Conservation (phyloP, 2,329 filamentous ascomycete species). For the Aspergillus sp. region DNA sequence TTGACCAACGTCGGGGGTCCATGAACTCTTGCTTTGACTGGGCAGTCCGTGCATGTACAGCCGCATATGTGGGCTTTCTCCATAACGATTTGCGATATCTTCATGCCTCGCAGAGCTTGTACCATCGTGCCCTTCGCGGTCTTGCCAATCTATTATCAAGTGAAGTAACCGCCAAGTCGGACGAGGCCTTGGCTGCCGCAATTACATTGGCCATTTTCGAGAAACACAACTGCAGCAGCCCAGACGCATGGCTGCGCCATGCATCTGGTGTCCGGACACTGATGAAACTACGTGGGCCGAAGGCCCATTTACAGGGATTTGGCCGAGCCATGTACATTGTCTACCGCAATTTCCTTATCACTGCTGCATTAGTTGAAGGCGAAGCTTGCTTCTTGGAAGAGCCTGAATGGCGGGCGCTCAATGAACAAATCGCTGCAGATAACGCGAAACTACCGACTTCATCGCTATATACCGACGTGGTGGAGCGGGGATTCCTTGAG, state of each 20-base stretch:
- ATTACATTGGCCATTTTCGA: slow-evolving; percentile 39
- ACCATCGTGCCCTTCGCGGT: slow-evolving; percentile 29
- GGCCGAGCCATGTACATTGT: slow-evolving; percentile 36
- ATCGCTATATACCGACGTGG: slow-evolving; percentile 30
- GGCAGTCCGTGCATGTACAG: slow-evolving; percentile 22
- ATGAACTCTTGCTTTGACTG: slow-evolving; percentile 23
- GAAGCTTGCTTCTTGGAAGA: slow-evolving; percentile 36
- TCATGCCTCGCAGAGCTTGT: slow-evolving; percentile 27
- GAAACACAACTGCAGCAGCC: slow-evolving; percentile 37
- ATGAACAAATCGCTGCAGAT: slow-evolving; percentile 26
- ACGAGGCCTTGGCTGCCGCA: slow-evolving; percentile 35
- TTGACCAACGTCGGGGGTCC: slow-evolving; percentile 18
- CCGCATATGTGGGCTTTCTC: slow-evolving; percentile 19
- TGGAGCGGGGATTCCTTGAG: slow-evolving; percentile 30
- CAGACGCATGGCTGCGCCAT: slow-evolving; percentile 39
- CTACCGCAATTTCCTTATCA: slow-evolving; percentile 37
- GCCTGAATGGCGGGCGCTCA: slow-evolving; percentile 36
- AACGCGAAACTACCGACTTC: slow-evolving; percentile 29
- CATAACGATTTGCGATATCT: slow-evolving; percentile 24
- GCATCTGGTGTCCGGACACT: slow-evolving; percentile 34
- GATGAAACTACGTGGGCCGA: slow-evolving; percentile 35
- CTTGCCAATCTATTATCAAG: slow-evolving; percentile 29
- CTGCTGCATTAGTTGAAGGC: slow-evolving; percentile 33
- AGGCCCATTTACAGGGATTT: slow-evolving; percentile 33
- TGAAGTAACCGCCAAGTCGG: slow-evolving; percentile 28